Evolutionary conservation across 164 flowering plant genomes (phyloP).

Genomic region (Litsea cubeba): DNA sequence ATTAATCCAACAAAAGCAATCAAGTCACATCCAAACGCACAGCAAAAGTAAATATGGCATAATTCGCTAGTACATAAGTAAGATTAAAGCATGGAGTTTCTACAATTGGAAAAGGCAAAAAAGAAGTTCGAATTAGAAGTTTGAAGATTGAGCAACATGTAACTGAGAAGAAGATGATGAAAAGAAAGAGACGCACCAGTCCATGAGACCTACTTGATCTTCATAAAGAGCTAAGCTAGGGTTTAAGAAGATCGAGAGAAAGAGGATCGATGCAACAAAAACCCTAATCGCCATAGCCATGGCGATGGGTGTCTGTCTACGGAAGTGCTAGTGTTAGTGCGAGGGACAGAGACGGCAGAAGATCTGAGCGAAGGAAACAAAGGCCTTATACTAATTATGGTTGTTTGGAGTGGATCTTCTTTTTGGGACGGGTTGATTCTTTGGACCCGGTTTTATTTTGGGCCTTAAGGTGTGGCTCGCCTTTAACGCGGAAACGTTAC

Average conservation of each 20-base stretch:
- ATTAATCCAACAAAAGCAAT: too few species aligned
- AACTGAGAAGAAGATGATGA: not conserved
- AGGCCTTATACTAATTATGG: too few species aligned
- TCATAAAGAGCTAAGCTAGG: slow-evolving; percentile 53
- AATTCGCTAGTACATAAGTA: not conserved
- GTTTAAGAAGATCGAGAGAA: slow-evolving; percentile 24
- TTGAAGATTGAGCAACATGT: not conserved
- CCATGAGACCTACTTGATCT: slow-evolving; percentile 93
- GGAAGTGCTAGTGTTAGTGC: too few species aligned
- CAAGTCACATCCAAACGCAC: too few species aligned
- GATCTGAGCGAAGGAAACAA: too few species aligned
- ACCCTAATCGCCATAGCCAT: slow-evolving; percentile 45
- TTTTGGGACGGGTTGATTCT: too few species aligned
- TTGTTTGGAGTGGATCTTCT: too few species aligned
- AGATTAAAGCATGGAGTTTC: not conserved
- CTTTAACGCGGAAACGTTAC: too few species aligned
- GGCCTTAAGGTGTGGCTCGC: too few species aligned
- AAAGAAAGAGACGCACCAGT: slow-evolving; percentile 47
- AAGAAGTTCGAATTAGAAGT: not conserved
- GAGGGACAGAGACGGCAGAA: too few species aligned
- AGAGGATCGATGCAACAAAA: slow-evolving; percentile 16
- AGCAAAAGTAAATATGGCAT: not conserved
- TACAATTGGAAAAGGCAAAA: not conserved
- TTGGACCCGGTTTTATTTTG: too few species aligned
- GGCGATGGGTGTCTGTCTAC: not conserved